phyloP scores from a whole-genome alignment of 306 rosid genomes.

The Ammopiptanthus mongolicus region DNA sequence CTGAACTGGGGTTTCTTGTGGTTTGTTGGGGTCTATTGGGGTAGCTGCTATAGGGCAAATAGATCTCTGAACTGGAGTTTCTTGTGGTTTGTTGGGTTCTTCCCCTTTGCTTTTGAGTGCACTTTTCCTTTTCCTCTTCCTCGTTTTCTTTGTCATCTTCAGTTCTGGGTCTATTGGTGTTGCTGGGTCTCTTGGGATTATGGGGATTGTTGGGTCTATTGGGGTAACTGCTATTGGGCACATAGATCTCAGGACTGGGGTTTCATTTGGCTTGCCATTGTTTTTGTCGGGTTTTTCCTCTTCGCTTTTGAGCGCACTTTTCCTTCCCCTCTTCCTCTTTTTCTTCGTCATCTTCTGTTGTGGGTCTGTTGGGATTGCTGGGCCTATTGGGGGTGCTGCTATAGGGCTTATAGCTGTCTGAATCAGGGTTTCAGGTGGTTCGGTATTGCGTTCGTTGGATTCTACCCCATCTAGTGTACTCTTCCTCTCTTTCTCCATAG shows the following conservation, averaged over 20 bases:
- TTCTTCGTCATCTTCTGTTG: background rate
- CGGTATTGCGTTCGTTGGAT: background rate
- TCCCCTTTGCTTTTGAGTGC: slow-evolving; percentile 21
- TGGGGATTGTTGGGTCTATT: background rate
- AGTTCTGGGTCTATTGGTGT: background rate
- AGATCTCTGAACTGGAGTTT: background rate
- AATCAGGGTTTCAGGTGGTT: background rate
- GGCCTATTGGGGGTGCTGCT: background rate
- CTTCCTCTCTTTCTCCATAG: background rate
- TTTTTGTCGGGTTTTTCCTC: too few relatives aligned
- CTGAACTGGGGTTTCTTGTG: background rate
- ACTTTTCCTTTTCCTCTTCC: slow-evolving; percentile 16
- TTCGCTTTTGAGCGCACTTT: background rate
- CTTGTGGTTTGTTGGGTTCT: background rate
- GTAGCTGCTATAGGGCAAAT: background rate
- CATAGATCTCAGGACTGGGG: background rate
- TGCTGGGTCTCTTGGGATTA: background rate
- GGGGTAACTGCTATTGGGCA: background rate
- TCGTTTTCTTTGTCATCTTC: background rate
- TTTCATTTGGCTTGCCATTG: too few relatives aligned
- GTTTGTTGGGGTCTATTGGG: background rate
- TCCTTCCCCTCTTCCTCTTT: background rate
- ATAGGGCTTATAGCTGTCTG: slow-evolving; percentile 13
- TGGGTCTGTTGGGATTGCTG: background rate
- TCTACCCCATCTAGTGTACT: background rate